Percentiles rank a stretch among this genome's conserved stretches.
Conservation (phyloP, 805 yeast species). For the Candida oleophila region DNA sequence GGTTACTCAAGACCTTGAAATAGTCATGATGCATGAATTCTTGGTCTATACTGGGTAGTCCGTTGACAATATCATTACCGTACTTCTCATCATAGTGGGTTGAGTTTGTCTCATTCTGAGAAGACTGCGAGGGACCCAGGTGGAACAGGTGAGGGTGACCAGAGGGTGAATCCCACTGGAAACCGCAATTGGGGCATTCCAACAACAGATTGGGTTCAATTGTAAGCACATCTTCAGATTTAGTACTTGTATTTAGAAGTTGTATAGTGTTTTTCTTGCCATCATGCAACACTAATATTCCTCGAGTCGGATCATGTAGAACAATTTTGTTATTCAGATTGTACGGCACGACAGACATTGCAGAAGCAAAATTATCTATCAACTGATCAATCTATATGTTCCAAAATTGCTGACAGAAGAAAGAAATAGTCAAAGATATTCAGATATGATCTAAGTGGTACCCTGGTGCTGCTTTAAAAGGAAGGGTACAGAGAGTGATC, state of each 20-base stretch:
- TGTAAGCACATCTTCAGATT: background rate
- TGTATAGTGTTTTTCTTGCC: conserved; percentile 29
- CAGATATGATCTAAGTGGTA: too few species aligned
- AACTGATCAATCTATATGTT: too few species aligned
- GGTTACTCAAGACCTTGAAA: conserved; percentile 31
- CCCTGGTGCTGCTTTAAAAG: too few species aligned
- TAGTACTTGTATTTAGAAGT: conserved; percentile 16
- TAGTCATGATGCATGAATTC: conserved; percentile 36
- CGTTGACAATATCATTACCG: background rate
- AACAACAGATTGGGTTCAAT: background rate
- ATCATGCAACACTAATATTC: conserved; percentile 34
- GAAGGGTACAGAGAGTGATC: background rate
- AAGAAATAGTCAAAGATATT: too few species aligned
- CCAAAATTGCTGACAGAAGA: too few species aligned
- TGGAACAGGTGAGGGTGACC: background rate
- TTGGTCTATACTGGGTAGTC: background rate
- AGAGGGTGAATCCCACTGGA: conserved; percentile 16
- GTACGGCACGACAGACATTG: conserved; percentile 41
- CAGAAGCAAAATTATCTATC: too few species aligned
- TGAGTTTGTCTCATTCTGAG: background rate
- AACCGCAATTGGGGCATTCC: conserved; percentile 33
- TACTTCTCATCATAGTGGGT: background rate
- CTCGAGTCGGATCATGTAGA: conserved; percentile 35
- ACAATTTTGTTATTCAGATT: conserved; percentile 28
- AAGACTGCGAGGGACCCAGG: background rate